Base-by-base conservation (phyloP, 2,329 filamentous ascomycete species). In the Elsinoe ampelina region DNA sequence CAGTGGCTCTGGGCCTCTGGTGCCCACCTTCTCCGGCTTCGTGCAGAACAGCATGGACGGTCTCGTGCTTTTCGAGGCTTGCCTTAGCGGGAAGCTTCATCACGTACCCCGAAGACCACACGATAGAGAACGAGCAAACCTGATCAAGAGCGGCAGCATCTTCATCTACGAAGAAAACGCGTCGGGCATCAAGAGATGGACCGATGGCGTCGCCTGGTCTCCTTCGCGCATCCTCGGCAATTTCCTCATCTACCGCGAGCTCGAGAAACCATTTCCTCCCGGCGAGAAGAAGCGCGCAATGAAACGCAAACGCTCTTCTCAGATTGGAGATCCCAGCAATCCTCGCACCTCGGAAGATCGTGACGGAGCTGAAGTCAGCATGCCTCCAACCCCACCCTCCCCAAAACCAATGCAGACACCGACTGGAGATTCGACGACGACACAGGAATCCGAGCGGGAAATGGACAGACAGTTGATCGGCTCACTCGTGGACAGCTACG, bases 121-220 rank as follows among this genome's bases (percentile, higher is more conserved):
- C 68, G 91, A 95, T 65, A 80, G 89, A 54, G 91, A 95, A 71
- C 80, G 90, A 54, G 76, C 78, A 20, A 78, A 82, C 17, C 80
- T 95, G 54, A 93, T 95, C 67, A 81, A 81, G 62, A 95, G 89
- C 63, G 91, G 91, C 35, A 86, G 86, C 62, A 81, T 95, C 47
- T 93, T 95, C 71, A 88, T 95, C 62, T 96, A 95, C 70, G 89
- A 95, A 66, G 89, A 95, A 69, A 85, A 89, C 60, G 85, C 88
- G 0, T 95, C 90, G 0, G 89, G 89, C 4, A 95, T 95, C 73
- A 95, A 95, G 73, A 80, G 91, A 57, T 96, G 91, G 91, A 95
- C 90, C 0, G 91, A 96, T 63, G 90, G 91, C 12, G 82, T 92
- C 10, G 85, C 86, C 5, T 96, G 91, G 91, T 95, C 88, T 63